Conservation (phyloP, 176 grass and related monocot species). For the Olyra latifolia region DNA sequence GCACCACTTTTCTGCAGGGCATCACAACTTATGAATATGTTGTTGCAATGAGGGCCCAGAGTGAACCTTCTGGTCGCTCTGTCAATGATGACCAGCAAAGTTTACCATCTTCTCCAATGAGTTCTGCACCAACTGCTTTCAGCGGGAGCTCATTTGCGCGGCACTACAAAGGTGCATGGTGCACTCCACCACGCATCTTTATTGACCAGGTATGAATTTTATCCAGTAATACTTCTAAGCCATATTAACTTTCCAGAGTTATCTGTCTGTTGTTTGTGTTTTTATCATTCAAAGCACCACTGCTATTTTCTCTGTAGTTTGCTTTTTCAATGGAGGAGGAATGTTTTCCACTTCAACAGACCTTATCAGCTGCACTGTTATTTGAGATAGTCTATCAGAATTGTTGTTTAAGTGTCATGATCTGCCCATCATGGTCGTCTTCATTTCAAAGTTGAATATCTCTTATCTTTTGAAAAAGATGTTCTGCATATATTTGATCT, state of each 20-base stretch:
- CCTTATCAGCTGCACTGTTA: constrained; percentile 3
- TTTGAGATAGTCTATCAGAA: constrained; percentile 10
- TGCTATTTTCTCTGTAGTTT: constrained; percentile 3
- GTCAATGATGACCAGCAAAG: constrained; percentile 70
- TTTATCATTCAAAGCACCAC: constrained; percentile 20
- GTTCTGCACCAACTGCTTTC: constrained; percentile 92
- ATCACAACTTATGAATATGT: constrained; percentile 99
- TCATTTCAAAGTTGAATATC: constrained; percentile 9
- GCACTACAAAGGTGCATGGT: constrained; percentile 97
- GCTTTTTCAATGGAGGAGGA: neutral
- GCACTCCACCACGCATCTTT: constrained; percentile 96
- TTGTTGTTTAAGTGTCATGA: constrained; percentile 14
- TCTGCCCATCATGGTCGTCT: neutral
- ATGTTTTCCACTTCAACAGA: constrained; percentile 31
- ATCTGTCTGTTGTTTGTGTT: constrained; percentile 4
- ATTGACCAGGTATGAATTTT: constrained; percentile 63
- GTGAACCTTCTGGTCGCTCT: constrained; percentile 71
- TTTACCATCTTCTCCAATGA: constrained; percentile 75
- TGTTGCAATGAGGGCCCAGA: constrained; percentile 95
- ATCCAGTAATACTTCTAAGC: constrained; percentile 6
- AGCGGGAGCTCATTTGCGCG: constrained; percentile 83
- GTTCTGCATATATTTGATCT: constrained; percentile 24
- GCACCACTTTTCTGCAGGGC: constrained; percentile 47
- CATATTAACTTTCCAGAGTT: constrained; percentile 5
- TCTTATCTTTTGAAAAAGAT: neutral